Base-by-base conservation (phyloP, 2,329 filamentous ascomycete species). In the Macrophomina pseudophaseolina region DNA sequence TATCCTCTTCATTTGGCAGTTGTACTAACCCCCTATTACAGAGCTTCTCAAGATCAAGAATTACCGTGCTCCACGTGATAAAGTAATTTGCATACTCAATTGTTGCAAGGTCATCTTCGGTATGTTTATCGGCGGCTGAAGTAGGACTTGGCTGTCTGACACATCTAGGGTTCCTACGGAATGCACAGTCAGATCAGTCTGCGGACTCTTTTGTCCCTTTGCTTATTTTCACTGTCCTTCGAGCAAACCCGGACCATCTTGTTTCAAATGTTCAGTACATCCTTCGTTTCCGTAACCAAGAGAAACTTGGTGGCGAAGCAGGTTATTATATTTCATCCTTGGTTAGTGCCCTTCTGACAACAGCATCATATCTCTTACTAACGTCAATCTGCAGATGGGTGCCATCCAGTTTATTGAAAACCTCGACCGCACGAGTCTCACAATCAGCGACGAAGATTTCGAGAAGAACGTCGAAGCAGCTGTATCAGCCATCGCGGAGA, bases 101-200 rank as follows among this genome's bases (percentile, higher is more conserved):
- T 97, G 94, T 81, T 99, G 95, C 87, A 99, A 99, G 80, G 96
- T 99, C 69, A 98, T 99, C 70, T 98, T 99, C 79, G 95, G 91
- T 93, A 79, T 71, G 85, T 40, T 1, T 2, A 9, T 1, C 6
- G 16, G n/a, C 33, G 16, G 11, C 2, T 9, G 72, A 14, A 16
- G 23, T 1, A 12, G 6, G 7, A 32, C 28, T 16, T 51, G 6
- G 2, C 9, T 18, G 49, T 16, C 49, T 68, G 58, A 62, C 60
- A 33, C 32, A 12, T 14, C 4, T 33, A 92, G 91, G 94, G 18
- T 88, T 97, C 58, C 83, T 99, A 63, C 94, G 94, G 71, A 96
- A 97, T 76, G 89, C 92, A 64, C 96, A 97, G 79, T 91, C 91
- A 1, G 95, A 99, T 76, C 94, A 94, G 28, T 98, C 94, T 1